These are phyloP conservation scores for Phytophthora pinifolia DNA, from an alignment of 352 stramenopile species.

Conservation along the genomic window DNA sequence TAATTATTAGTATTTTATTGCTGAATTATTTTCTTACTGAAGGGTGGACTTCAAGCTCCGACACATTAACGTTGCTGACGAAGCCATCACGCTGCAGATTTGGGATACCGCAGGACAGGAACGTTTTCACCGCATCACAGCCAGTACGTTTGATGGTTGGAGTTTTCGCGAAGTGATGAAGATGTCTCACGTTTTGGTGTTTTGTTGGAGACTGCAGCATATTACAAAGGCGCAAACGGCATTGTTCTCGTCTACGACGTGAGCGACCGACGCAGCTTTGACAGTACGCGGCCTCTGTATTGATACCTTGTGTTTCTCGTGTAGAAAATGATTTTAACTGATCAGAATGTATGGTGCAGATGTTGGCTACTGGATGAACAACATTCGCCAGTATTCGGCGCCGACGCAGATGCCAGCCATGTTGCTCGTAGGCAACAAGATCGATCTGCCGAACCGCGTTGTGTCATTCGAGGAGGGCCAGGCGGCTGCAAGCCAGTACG, in stretches of 20 bases:
- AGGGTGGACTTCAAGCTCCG: constrained; percentile 94
- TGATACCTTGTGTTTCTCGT: not conserved
- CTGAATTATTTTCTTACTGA: constrained; percentile 4
- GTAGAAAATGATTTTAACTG: constrained; percentile 10
- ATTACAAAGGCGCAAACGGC: constrained; percentile 94
- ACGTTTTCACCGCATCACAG: constrained; percentile 93
- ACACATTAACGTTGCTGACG: constrained; percentile 79
- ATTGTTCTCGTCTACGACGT: constrained; percentile 95
- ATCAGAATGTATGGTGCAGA: constrained; percentile 45
- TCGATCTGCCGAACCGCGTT: constrained; percentile 87
- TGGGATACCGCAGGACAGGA: constrained; percentile 96
- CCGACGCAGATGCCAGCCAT: constrained; percentile 74
- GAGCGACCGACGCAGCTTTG: constrained; percentile 90
- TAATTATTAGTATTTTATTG: not conserved
- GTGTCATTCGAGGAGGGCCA: constrained; percentile 79
- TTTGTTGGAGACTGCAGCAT: constrained; percentile 51
- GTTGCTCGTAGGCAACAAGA: constrained; percentile 93
- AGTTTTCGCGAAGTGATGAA: not conserved
- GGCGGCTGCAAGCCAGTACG: constrained; percentile 80
- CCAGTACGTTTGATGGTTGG: constrained; percentile 56
- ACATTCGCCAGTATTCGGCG: constrained; percentile 90
- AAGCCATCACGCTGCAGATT: constrained; percentile 91
- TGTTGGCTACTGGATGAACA: constrained; percentile 96
- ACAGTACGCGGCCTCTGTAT: constrained; percentile 67
- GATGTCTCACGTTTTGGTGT: constrained; percentile 16